These are phyloP conservation scores for Angomonas ambiguus DNA, from an alignment of 208 protist genomes.

Conservation along the genomic window DNA sequence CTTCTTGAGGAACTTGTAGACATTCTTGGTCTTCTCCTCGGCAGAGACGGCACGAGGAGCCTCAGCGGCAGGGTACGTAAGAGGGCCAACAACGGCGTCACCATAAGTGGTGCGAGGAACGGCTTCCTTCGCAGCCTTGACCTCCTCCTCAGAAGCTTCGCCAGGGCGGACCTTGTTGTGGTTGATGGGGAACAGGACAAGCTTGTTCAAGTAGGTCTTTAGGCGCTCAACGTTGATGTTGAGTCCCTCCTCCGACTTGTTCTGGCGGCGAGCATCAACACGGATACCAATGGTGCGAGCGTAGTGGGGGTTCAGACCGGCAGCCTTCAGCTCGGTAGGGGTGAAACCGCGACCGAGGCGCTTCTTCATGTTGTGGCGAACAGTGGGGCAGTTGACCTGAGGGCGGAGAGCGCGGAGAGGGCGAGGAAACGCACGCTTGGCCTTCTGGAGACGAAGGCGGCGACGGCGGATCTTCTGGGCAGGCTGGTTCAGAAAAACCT, in stretches of 20 bases:
- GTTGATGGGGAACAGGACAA: conserved; percentile 93
- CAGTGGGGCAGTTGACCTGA: conserved; percentile 92
- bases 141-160: conserved; percentile 64
- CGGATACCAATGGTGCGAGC: conserved; percentile 96
- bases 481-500: conserved; percentile 89
- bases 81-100: conserved; percentile 59
- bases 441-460: conserved; percentile 81
- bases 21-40: conserved; percentile 86
- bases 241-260: conserved; percentile 93
- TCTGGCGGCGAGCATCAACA: conserved; percentile 95
- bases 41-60: conserved; percentile 76
- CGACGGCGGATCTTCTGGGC: conserved; percentile 82
- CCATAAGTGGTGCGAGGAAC: conserved; percentile 66
- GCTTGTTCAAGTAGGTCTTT: conserved; percentile 95
- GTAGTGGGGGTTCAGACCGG: conserved; percentile 69
- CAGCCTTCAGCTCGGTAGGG: conserved; percentile 94
- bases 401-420: conserved; percentile 93
- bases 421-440: conserved; percentile 93
- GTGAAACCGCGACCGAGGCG: conserved; percentile 97
- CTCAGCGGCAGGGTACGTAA: conserved; percentile 47
- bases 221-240: conserved; percentile 94
- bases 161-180: conserved; percentile 83
- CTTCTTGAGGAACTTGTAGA: conserved; percentile 90
- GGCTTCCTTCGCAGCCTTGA: conserved; percentile 74
- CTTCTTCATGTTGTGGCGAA: conserved; percentile 96